Evolutionary conservation across 768 basidiomycete genomes (phyloP).

Genomic region (Lactarius psammicola): DNA sequence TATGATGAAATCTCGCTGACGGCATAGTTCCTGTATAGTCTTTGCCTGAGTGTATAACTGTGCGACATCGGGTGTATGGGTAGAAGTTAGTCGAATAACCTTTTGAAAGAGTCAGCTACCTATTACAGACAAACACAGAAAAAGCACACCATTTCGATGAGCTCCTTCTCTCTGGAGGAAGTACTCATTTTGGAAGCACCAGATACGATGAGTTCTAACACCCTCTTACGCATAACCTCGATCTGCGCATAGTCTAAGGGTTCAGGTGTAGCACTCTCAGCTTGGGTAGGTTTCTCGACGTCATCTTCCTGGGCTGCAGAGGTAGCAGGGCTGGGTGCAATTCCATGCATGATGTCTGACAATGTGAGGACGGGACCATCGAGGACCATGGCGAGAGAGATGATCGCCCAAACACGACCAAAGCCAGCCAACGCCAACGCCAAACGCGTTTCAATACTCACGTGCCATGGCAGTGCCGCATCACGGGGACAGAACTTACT

Average conservation of each 20-base stretch:
- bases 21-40: slow-evolving; percentile 52
- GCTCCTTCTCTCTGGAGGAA: slow-evolving; percentile 47
- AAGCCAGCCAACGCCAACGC: slow-evolving; percentile 30
- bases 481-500: slow-evolving; percentile 35
- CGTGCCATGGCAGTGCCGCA: slow-evolving; percentile 31
- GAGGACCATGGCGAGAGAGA: slow-evolving; percentile 33
- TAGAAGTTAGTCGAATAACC: slow-evolving; percentile 49
- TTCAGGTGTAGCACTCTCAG: slow-evolving; percentile 36
- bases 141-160: slow-evolving; percentile 54
- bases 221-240: slow-evolving; percentile 46
- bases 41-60: slow-evolving; percentile 60
- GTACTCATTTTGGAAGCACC: slow-evolving; percentile 32
- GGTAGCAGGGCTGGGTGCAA: slow-evolving; percentile 49
- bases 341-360: slow-evolving; percentile 54
- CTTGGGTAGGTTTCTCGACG: slow-evolving; percentile 25
- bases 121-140: slow-evolving; percentile 7
- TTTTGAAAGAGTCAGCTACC: slow-evolving; percentile 31
- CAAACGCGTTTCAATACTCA: slow-evolving; percentile 29
- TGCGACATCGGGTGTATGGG: slow-evolving; percentile 39
- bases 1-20: slow-evolving; percentile 59
- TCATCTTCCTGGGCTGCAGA: slow-evolving; percentile 33
- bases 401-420: slow-evolving; percentile 34
- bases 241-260: slow-evolving; percentile 49
- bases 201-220: slow-evolving; percentile 44
- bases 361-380: slow-evolving; percentile 46